Evolutionary conservation across 1,139 yeast species (phyloP), one percentile per base, ranked within the genome.

Genomic region (Saccharomyces hybrid): DNA sequence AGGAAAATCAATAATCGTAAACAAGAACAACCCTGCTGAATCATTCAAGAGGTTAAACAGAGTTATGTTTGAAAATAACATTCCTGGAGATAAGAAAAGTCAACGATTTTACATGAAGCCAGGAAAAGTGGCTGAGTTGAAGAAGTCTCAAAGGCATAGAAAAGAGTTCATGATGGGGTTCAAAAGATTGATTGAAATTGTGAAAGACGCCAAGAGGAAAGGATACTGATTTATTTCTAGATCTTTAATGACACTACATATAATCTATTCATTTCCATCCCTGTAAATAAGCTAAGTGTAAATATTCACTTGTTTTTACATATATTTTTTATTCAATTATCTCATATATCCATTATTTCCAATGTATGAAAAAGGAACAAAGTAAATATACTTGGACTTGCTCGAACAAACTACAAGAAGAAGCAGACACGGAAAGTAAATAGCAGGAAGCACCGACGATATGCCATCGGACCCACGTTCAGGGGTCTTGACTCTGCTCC

Each of bases 401-500:
- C 12, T 38, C 44, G 24, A 38, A 19, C 44, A 11, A 38, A 38
- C 24, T 14, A 12, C 26, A 19, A 38, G 24, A 9, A 6, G 5
- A 19, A 9, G 24, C 19, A 11, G 24, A 38, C 24, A 38, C 44
- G n/a, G 9, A 38, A 19, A 38, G 26, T 9, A 38, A 19, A 6
- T 34, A 34, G 44, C 44, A 16, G 2, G 26, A 24, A 24, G 12
- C 44, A 14, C 4, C n/a, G 7, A 5, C 26, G 19, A 38, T 16
- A 59, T 59, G 62, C 53, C 61, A 19, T 65, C 69, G 4, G 50
- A 62, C 4, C 61, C 60, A 44, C 60, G 56, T 48, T 69, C 73
- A 1, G 74, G 73, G 52, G 82, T 70, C 3, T 61, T 84, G 46
- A 82, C 84, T 61, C 75, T 86, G 52, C 72, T 82, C 56, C 85